Base-by-base conservation (phyloP, 2,329 filamentous ascomycete species). In the Ophiocordyceps camponoti-saundersi region DNA sequence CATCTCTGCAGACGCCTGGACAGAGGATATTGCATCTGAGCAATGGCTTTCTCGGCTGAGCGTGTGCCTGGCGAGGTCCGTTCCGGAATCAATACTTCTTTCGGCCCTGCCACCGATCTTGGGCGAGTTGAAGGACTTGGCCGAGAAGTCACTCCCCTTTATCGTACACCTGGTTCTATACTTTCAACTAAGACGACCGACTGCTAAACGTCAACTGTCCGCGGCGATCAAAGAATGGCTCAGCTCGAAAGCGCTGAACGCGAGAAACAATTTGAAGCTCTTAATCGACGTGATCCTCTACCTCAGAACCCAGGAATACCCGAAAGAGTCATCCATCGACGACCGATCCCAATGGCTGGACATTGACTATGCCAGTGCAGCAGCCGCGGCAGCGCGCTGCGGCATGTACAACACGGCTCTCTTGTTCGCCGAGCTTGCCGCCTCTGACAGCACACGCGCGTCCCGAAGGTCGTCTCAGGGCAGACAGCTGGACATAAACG, bases 321-420 rank as follows among this genome's bases (percentile, higher is more conserved):
- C 85, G 0, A 74, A 78, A 13, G 92, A 98, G 60, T 66, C 68
- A 0, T 94, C 86, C 0, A 82, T 85, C 53, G 80, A 80, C 8
- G 85, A 95, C 53, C 77, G 92, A 48, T 70, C 80, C 45, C 71
- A 76, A 45, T 98, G 93, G 93, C 72, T 99, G 18, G 83, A 94
- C 23, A 67, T 96, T 23, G 83, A 96, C 58, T 83, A 82, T 52
- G 61, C 78, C 2, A 65, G 74, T 49, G 82, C 82, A 22, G 79
- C 88, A 1, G 65, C 72, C 23, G 84, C 87, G 36, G 89, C 89
- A 6, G 75, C 78, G 12, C 68, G 69, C 48, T 95, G 90, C 57
- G 80, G 82, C 16, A 87, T 96, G 81, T 82, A 83, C 59, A 92
- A 92, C 59, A 85, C 84, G 6, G 86, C 90, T 3, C 68, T 98